A percentile compares a stretch with the other conserved stretches of the same genome.
Conservation (phyloP, 768 basidiomycete genomes). For the Mrakia gelida region DNA sequence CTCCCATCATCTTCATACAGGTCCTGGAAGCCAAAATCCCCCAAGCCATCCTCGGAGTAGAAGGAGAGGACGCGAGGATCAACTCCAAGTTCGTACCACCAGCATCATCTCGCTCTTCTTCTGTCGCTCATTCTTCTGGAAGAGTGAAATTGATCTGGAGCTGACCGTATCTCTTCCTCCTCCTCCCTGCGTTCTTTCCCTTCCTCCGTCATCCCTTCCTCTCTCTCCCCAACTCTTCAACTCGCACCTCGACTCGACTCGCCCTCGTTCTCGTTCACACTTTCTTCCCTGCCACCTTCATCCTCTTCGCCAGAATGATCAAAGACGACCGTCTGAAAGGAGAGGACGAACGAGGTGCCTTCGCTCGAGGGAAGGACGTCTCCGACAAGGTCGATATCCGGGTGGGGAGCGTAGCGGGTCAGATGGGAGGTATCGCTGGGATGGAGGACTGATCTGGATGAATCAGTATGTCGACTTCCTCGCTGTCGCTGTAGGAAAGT, state of each 20-base stretch:
- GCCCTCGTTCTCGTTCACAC: background rate
- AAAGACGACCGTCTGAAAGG: conserved; percentile 76
- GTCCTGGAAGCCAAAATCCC: conserved; percentile 90
- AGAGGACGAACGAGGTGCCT: conserved; percentile 37
- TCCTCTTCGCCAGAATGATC: conserved; percentile 59
- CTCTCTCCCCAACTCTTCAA: too few species aligned
- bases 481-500: background rate
- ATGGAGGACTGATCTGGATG: conserved; percentile 4
- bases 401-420: background rate
- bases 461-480: background rate
- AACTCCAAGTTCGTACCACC: conserved; percentile 66
- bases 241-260: background rate
- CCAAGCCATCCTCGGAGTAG: conserved; percentile 74
- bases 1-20: conserved; percentile 47
- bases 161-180: conserved; percentile 1
- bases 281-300: background rate
- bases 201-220: background rate
- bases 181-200: background rate
- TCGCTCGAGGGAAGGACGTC: conserved; percentile 29
- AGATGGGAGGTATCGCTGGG: conserved; percentile 11
- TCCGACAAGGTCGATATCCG: conserved; percentile 31
- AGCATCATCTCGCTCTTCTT: conserved; percentile 7
- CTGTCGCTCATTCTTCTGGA: background rate
- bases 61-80: conserved; percentile 84
- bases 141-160: background rate